Conservation (phyloP, 2,329 filamentous ascomycete species). For the Rutstroemia sp. region DNA sequence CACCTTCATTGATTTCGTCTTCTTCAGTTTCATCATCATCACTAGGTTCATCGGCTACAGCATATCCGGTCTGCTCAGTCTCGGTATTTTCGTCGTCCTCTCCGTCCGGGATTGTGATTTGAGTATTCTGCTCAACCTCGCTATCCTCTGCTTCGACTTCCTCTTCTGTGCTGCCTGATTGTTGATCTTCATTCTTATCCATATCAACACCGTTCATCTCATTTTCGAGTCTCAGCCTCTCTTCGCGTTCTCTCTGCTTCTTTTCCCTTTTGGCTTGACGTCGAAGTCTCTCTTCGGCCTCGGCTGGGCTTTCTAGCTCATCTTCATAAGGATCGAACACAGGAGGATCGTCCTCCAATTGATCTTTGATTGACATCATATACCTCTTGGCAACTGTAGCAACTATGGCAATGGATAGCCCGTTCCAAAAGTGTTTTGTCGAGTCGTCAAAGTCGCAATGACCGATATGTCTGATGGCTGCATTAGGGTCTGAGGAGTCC, state of each 20-base stretch:
- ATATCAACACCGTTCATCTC: not conserved
- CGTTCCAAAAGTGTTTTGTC: constrained; percentile 30
- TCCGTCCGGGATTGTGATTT: not conserved
- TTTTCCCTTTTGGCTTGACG: constrained; percentile 1
- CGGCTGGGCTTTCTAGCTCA: constrained; percentile 1
- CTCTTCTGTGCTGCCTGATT: not conserved
- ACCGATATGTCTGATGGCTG: constrained; percentile 21
- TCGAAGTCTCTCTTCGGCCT: not conserved
- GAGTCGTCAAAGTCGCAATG: constrained; percentile 26
- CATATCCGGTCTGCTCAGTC: not conserved
- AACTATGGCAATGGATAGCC: constrained; percentile 28
- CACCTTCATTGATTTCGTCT: not conserved
- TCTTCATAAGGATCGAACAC: constrained; percentile 19
- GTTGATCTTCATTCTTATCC: not conserved
- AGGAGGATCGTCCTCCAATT: constrained; percentile 20
- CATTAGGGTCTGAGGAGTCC: constrained; percentile 24
- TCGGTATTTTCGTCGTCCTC: not conserved
- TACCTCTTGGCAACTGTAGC: constrained; percentile 27
- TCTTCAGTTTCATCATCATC: not conserved
- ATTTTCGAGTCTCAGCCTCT: not conserved
- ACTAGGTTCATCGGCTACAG: not conserved
- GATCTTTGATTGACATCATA: constrained; percentile 25
- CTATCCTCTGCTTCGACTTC: not conserved
- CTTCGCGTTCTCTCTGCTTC: constrained; percentile 2
- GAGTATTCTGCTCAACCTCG: not conserved